phyloP scores from a whole-genome alignment of 2,329 filamentous ascomycete genomes.

The Colletotrichum musicola region DNA sequence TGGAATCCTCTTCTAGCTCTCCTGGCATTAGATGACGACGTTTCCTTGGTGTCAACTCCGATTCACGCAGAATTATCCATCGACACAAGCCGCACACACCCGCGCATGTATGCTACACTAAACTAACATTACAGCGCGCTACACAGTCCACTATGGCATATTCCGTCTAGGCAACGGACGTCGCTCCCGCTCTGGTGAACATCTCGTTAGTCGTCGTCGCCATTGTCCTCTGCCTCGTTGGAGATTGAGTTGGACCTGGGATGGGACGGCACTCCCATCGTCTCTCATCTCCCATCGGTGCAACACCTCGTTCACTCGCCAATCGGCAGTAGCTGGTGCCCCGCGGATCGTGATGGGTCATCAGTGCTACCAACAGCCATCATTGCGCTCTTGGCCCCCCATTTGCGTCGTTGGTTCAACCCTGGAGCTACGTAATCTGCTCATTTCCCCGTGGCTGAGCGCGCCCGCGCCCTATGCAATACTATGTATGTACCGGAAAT shows the following conservation, averaged over 20 bases:
- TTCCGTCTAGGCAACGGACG: neutral
- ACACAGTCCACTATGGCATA: neutral
- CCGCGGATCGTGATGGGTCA: conserved; percentile 20
- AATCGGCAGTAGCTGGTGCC: conserved; percentile 31
- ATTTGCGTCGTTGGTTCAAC: conserved; percentile 23
- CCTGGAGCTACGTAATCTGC: conserved; percentile 25
- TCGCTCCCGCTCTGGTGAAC: neutral
- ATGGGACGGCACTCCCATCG: conserved; percentile 22
- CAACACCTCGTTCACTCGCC: conserved; percentile 38
- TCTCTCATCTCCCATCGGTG: conserved; percentile 28
- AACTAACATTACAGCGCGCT: too few species aligned
- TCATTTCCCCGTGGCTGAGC: neutral
- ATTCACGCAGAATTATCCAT: too few species aligned
- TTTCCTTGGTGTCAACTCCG: neutral
- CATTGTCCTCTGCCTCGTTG: neutral
- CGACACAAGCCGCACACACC: too few species aligned
- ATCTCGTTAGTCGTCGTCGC: neutral
- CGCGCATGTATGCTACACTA: too few species aligned
- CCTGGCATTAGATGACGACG: conserved; percentile 11
- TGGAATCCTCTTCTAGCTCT: conserved; percentile 21
- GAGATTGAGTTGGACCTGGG: neutral
- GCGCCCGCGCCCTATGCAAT: neutral
- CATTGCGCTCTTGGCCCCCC: conserved; percentile 17
- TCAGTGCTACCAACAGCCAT: conserved; percentile 16
- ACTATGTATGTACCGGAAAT: conserved; percentile 19